Percentiles rank a stretch among this genome's conserved stretches.
Conservation (phyloP, 768 basidiomycete genomes). For the Leccinum uliginosum region DNA sequence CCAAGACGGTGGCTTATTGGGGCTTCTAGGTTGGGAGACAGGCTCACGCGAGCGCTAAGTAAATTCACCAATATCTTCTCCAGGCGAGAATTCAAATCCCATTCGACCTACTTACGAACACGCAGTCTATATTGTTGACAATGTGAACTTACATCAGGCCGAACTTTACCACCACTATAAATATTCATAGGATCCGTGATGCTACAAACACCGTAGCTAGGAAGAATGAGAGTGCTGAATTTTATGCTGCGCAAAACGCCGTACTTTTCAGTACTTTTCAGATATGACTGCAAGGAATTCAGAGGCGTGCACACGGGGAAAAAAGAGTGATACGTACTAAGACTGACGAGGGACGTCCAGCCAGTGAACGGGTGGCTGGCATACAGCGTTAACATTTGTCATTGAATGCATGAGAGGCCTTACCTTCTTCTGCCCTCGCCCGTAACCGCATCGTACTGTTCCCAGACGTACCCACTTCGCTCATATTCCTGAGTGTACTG, state of each 20-base stretch:
- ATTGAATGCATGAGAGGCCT: conserved; percentile 14
- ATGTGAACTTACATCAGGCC: not conserved
- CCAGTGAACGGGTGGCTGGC: conserved; percentile 93
- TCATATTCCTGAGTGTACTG: conserved; percentile 66
- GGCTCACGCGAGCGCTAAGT: not conserved
- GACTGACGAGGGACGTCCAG: conserved; percentile 86
- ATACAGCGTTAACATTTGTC: conserved; percentile 4
- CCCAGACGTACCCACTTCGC: conserved; percentile 94
- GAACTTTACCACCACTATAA: not conserved
- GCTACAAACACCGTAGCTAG: not conserved
- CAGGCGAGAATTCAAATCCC: not conserved
- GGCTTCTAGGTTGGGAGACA: not conserved
- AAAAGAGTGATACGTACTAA: conserved; percentile 59
- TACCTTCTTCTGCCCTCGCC: conserved; percentile 86
- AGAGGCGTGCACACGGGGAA: not conserved
- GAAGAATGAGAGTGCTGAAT: not conserved
- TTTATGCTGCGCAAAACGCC: not conserved
- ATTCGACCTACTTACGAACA: not conserved
- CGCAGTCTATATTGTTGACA: not conserved
- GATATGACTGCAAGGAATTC: conserved; percentile 47
- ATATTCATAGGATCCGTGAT: no score
- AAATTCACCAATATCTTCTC: not conserved
- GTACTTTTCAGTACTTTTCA: conserved; percentile 54
- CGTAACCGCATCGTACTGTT: conserved; percentile 85
- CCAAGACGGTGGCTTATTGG: not conserved